Conservation (phyloP, 2,329 filamentous ascomycete genomes). For the Phialophora tarda region DNA sequence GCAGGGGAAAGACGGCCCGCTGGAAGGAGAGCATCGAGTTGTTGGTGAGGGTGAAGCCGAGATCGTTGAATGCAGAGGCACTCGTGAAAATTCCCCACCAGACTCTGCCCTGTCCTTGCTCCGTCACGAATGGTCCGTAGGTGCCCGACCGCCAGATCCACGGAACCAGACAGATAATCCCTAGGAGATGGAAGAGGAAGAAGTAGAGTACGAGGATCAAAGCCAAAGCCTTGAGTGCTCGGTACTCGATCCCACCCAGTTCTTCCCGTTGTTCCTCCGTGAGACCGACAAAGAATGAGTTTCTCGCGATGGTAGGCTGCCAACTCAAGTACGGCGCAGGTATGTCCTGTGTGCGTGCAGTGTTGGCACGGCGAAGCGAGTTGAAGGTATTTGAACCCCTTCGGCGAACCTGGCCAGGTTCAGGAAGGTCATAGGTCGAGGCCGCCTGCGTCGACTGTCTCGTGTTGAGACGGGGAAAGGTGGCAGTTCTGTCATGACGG, state of each 20-base stretch:
- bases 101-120: conserved; percentile 65
- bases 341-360: conserved; percentile 52
- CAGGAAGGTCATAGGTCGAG: conserved; percentile 25
- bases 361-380: conserved; percentile 55
- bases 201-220: conserved; percentile 80
- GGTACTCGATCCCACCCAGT: conserved; percentile 93
- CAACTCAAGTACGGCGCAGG: conserved; percentile 90
- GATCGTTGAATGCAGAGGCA: conserved; percentile 87
- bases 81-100: conserved; percentile 96
- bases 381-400: conserved; percentile 59
- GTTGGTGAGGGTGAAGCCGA: conserved; percentile 90
- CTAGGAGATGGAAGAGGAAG: conserved; percentile 79
- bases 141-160: conserved; percentile 73
- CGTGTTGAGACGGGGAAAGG: conserved; percentile 34
- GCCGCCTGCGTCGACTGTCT: conserved; percentile 29
- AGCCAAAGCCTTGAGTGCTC: conserved; percentile 83
- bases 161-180: conserved; percentile 72
- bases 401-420: conserved; percentile 40
- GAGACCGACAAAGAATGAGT: conserved; percentile 88
- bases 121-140: conserved; percentile 70
- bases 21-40: conserved; percentile 77
- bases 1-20: conserved; percentile 50
- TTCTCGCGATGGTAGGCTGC: conserved; percentile 88
- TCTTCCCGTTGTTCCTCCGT: conserved; percentile 92
- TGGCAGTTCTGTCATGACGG: conserved; percentile 38